Evolutionary conservation across 208 protist genomes (phyloP), one percentile per base, ranked within the genome.

Genomic region (Trypanosoma brucei): DNA sequence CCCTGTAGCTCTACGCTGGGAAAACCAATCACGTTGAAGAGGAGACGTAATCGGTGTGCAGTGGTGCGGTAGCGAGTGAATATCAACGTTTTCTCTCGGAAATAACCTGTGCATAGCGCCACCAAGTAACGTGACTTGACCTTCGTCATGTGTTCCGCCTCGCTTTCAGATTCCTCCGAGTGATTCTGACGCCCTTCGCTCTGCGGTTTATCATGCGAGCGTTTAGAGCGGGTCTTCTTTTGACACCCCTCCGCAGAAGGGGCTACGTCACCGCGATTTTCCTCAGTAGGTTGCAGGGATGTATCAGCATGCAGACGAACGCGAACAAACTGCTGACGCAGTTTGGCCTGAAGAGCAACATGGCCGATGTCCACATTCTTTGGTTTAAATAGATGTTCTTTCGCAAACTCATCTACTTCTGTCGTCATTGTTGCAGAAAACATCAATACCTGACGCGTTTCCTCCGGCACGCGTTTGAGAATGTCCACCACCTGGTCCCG

Each of bases 401-500:
- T 81, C 3, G 91, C 91, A 61, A 96, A 93, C 50, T 79, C 72
- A 65, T 95, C 86, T 40, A 96, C 91, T 61, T 94, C 88, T 22
- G 65, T 68, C 6, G 88, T 95, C 88, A 96, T 95, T 38, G 91
- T 96, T 35, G 91, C 88, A 6, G 83, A 92, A 70, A 96, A 93
- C 70, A 96, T 79, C 40, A 93, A 69, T 55, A 92, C 73, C 76
- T 96, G 91, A 11, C 84, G 75, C 44, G 78, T 86, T 53, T 92
- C 86, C 56, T 81, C 78, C 1, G 87, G 88, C 3, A 93, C 60
- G 62, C 74, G 83, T 34, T 97, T 76, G n/a, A 99, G 77, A 57
- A 99, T 97, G 55, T 94, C 81, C 37, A 96, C 75, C 52, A 99
- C 98, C 79, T 99, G 97, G 42, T 98, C 96, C 59, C 96, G 87